A percentile compares a stretch with the other conserved stretches of the same genome.
phyloP scores from a whole-genome alignment of 805 yeast species.

The Pichia phayaonensis region DNA sequence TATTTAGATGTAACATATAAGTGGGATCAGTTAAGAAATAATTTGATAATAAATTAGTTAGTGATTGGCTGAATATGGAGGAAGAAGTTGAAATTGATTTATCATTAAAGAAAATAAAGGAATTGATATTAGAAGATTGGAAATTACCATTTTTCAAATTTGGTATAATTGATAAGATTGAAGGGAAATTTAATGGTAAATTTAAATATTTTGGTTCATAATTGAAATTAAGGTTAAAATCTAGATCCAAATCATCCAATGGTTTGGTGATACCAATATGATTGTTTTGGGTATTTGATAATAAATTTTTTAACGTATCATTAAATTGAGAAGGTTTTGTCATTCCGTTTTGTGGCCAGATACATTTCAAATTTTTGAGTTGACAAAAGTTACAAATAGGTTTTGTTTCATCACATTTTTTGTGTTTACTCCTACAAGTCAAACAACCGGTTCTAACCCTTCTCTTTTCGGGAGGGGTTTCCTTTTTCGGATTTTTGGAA shows the following conservation, averaged over 20 bases:
- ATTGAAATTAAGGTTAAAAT: not conserved
- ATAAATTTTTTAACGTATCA: constrained; percentile 6
- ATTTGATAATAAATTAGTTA: constrained; percentile 7
- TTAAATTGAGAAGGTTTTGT: constrained; percentile 4
- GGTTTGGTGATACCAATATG: not conserved
- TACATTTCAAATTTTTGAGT: constrained; percentile 30
- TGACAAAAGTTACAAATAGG: constrained; percentile 45
- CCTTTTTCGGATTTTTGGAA: constrained; percentile 16
- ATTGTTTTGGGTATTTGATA: not conserved
- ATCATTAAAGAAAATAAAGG: constrained; percentile 11
- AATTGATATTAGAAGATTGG: constrained; percentile 3
- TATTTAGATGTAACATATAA: constrained; percentile 5
- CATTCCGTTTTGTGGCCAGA: constrained; percentile 25
- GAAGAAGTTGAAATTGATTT: constrained; percentile 5
- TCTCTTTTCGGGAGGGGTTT: constrained; percentile 29
- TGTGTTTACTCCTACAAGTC: constrained; percentile 45
- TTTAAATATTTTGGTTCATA: constrained; percentile 3
- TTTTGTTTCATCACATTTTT: constrained; percentile 48
- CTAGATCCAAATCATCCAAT: not conserved
- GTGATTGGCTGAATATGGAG: constrained; percentile 3
- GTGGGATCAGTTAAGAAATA: constrained; percentile 10
- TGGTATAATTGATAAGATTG: constrained; percentile 8
- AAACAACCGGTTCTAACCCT: constrained; percentile 40
- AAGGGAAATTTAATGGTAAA: constrained; percentile 7
- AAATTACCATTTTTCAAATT: constrained; percentile 4